Conservation (phyloP, 805 yeast genomes). For the Wickerhamiella parazyma region DNA sequence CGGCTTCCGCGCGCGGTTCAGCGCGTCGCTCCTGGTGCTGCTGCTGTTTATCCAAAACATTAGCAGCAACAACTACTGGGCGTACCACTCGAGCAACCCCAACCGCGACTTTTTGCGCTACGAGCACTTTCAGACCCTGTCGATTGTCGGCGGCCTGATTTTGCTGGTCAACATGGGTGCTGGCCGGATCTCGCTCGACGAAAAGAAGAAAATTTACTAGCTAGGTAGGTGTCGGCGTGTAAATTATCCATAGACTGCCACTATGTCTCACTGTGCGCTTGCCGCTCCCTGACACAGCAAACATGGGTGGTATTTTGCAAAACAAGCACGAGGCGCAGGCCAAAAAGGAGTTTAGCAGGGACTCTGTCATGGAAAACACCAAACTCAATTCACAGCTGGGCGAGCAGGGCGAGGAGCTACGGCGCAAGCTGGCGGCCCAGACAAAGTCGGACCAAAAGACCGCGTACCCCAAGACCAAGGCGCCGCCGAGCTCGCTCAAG, state of each 20-base stretch:
- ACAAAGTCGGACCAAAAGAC: constrained; percentile 6
- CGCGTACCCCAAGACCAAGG: constrained; percentile 20
- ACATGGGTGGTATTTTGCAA: constrained; percentile 13
- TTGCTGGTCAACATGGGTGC: constrained; percentile 93
- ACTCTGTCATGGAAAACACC: constrained; percentile 70
- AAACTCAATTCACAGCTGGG: constrained; percentile 44
- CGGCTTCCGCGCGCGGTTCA: constrained; percentile 85
- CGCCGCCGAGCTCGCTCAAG: constrained; percentile 16
- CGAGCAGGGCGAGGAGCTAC: constrained; percentile 16
- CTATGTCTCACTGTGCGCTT: background rate
- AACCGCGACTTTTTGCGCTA: constrained; percentile 80
- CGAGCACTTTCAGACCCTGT: constrained; percentile 87
- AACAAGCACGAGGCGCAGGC: constrained; percentile 8
- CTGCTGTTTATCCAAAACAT: constrained; percentile 65
- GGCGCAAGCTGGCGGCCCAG: constrained; percentile 7
- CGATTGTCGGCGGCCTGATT: constrained; percentile 87
- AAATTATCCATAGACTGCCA: too few relatives aligned
- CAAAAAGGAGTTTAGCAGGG: constrained; percentile 30
- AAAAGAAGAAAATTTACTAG: constrained; percentile 82
- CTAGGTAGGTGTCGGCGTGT: too few relatives aligned
- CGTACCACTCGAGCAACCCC: constrained; percentile 51
- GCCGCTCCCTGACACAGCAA: background rate
- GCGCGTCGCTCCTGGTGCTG: constrained; percentile 55
- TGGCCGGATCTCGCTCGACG: constrained; percentile 85
- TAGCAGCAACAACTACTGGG: constrained; percentile 81